phyloP scores from a whole-genome alignment of 2,329 filamentous ascomycete genomes.

The Alternaria brassicae region DNA sequence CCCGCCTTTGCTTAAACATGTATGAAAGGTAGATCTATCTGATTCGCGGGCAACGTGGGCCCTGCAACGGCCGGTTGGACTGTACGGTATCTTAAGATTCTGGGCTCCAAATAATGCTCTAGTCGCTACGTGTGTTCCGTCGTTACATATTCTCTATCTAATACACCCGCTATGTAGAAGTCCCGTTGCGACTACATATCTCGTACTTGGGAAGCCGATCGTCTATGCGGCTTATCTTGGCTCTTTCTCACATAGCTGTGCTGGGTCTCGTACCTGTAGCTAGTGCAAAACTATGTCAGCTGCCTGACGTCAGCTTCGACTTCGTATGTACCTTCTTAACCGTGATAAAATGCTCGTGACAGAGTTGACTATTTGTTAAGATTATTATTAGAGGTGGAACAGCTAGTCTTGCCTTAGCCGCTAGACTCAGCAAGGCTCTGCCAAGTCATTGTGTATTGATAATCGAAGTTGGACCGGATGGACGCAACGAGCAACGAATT shows the following conservation, averaged over 20 bases:
- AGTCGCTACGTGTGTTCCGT: background rate
- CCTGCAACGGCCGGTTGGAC: background rate
- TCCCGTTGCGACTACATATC: too few species aligned
- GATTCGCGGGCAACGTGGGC: background rate
- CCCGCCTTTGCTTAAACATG: background rate
- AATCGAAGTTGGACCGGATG: slow-evolving; percentile 36
- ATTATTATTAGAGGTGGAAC: slow-evolving; percentile 28
- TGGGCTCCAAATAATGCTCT: background rate
- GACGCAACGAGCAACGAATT: slow-evolving; percentile 27
- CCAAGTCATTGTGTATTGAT: slow-evolving; percentile 25
- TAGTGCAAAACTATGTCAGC: background rate
- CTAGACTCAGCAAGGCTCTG: slow-evolving; percentile 37
- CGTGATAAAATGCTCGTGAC: background rate
- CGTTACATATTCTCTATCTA: background rate
- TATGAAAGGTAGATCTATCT: background rate
- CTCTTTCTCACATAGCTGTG: background rate
- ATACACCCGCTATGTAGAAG: background rate
- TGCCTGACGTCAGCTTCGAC: background rate
- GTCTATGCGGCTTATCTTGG: background rate
- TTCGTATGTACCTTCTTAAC: background rate
- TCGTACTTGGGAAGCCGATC: background rate
- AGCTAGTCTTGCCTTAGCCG: slow-evolving; percentile 29
- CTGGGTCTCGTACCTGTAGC: background rate
- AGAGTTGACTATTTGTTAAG: slow-evolving; percentile 4
- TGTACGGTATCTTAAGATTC: too few species aligned